Evolutionary conservation across 805 yeast species (phyloP), one percentile per base, ranked within the genome.

Genomic region (Candida silvatica): DNA sequence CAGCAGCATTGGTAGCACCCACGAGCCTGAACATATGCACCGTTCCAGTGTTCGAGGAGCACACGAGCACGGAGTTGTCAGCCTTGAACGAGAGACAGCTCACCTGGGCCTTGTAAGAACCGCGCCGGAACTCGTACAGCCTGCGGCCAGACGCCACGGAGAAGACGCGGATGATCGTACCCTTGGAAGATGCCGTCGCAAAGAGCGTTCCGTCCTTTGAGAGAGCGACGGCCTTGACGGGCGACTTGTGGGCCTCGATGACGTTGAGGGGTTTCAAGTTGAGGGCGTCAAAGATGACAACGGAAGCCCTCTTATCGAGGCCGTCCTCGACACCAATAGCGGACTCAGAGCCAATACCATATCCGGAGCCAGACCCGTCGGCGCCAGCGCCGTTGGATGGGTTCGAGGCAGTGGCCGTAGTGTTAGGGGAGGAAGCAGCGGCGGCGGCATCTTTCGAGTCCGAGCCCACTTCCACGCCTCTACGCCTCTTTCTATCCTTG

Each of bases 181-280:
- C 98, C 50, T 85, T 84, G 24, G 70, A 75, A 0, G 95, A 84
- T 5, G 96, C 86, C 0, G 97, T 84, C 1, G 97, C 96, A 30
- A 90, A 65, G 43, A 84, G 61, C 2, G 74, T 65, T 0, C 97
- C 97, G 48, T 83, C 88, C 22, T 66, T 64, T 34, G 86, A 83
- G 14, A 92, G 54, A 1, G 80, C 62, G 31, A 87, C 56, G 2
- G 76, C 68, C 3, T 87, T 81, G 29, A 90, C 53, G 1, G 82
- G 77, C 0, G 87, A 65, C 48, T 81, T 83, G 57, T 92, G 97
- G 1, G 96, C 95, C 49, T 80, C 84, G 4, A 90, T 72, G 1
- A 84, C 80, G 39, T 84, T 82, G 22, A 87, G 52, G 0, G 95
- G 95, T 39, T 77, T 77, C 18, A 85, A 58, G 15, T 80, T 67